These are phyloP conservation scores for Whalleya microplaca DNA, from an alignment of 2,329 filamentous ascomycete species.

Conservation along the genomic window DNA sequence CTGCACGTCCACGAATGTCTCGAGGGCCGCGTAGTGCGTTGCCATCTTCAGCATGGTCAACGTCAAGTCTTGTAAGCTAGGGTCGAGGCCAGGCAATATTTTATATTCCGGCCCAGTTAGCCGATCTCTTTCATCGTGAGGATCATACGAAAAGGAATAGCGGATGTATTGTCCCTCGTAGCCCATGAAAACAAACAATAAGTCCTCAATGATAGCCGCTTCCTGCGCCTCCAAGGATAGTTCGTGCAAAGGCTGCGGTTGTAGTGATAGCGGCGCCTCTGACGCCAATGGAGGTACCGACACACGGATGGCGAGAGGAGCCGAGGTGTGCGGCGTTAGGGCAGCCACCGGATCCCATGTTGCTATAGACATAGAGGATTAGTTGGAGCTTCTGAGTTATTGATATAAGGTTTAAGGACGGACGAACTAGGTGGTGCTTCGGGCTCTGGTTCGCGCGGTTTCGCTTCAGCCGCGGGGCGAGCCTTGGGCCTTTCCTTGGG, in stretches of 20 bases:
- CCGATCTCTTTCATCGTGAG: conserved; percentile 82
- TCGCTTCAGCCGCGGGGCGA: conserved; percentile 50
- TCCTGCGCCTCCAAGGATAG: conserved; percentile 84
- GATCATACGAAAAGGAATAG: conserved; percentile 81
- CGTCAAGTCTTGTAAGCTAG: conserved; percentile 85
- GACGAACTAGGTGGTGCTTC: conserved; percentile 56
- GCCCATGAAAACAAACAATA: conserved; percentile 96
- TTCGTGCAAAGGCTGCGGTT: conserved; percentile 69
- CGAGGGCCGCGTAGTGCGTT: conserved; percentile 87
- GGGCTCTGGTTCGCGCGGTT: conserved; percentile 47
- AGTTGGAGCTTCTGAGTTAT: conserved; percentile 15
- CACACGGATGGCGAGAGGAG: conserved; percentile 52
- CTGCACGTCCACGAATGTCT: conserved; percentile 92
- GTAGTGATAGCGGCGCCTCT: conserved; percentile 69
- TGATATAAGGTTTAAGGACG: not conserved
- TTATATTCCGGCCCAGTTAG: conserved; percentile 81
- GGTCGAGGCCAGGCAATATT: conserved; percentile 82
- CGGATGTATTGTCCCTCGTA: conserved; percentile 98
- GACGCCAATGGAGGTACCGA: conserved; percentile 75
- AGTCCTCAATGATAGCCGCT: conserved; percentile 82
- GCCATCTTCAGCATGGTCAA: conserved; percentile 91
- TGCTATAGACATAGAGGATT: conserved; percentile 39
- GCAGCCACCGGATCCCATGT: conserved; percentile 82
- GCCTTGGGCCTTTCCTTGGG: conserved; percentile 46
- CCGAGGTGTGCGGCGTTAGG: conserved; percentile 67